phyloP scores from a whole-genome alignment of 768 basidiomycete species.

The Crucibulum laeve region DNA sequence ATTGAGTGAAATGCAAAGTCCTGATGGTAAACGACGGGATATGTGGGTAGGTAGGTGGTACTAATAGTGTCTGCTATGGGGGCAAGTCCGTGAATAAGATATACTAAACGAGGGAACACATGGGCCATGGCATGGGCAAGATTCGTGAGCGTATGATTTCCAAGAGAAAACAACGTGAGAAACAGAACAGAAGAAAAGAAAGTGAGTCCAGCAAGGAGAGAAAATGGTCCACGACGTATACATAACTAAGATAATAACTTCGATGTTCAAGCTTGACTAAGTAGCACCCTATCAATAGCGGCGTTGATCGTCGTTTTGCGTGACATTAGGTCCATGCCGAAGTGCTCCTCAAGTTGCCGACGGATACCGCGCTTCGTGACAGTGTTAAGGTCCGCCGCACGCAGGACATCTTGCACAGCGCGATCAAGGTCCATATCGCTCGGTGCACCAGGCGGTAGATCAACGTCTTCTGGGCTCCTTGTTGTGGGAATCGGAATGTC shows the following conservation, averaged over 20 bases:
- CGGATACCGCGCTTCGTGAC: slow-evolving; percentile 93
- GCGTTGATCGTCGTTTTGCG: slow-evolving; percentile 75
- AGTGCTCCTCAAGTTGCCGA: slow-evolving; percentile 75
- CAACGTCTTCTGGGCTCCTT: slow-evolving; percentile 48
- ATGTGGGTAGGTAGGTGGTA: not conserved
- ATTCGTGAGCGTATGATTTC: not conserved
- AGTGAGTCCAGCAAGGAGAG: not conserved
- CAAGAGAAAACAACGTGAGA: not conserved
- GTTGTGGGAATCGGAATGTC: slow-evolving; percentile 60
- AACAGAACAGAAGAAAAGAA: not conserved
- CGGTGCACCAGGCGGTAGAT: slow-evolving; percentile 44
- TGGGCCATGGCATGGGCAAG: not conserved
- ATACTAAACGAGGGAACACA: not conserved
- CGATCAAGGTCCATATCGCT: slow-evolving; percentile 70
- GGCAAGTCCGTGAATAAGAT: not conserved
- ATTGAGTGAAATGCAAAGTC: slow-evolving; percentile 3
- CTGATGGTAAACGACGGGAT: slow-evolving; percentile 1
- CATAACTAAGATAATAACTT: not conserved
- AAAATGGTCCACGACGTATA: not conserved
- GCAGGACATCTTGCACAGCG: slow-evolving; percentile 70
- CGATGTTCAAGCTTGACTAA: slow-evolving; percentile 37
- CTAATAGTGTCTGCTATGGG: not conserved
- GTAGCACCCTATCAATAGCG: slow-evolving; percentile 68
- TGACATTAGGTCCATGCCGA: slow-evolving; percentile 69
- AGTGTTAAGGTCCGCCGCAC: slow-evolving; percentile 78